Conservation (phyloP, 164 flowering plant genomes). For the Vitis cinerea region DNA sequence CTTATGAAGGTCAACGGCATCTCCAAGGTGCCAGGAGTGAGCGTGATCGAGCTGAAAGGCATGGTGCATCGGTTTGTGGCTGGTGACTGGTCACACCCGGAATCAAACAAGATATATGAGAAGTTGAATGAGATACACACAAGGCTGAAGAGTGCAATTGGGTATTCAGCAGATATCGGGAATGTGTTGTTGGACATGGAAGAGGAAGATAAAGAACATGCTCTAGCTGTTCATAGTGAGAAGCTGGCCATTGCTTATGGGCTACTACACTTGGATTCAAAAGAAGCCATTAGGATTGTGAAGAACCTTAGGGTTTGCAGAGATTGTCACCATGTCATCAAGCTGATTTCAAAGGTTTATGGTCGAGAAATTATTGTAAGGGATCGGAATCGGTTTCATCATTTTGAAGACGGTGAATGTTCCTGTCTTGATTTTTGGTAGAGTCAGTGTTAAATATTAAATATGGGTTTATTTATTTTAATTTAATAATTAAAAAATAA, state of each 20-base stretch:
- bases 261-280: slow-evolving; percentile 13
- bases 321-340: slow-evolving; percentile 29
- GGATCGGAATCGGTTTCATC: slow-evolving; percentile 35
- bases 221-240: slow-evolving; percentile 29
- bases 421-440: slow-evolving; percentile 31
- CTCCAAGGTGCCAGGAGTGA: slow-evolving; percentile 26
- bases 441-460: not conserved
- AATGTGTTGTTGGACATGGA: slow-evolving; percentile 30
- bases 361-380: slow-evolving; percentile 28
- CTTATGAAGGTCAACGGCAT: slow-evolving; percentile 20
- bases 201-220: slow-evolving; percentile 30
- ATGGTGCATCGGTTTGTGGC: slow-evolving; percentile 32
- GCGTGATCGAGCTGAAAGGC: slow-evolving; percentile 25
- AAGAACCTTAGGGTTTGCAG: slow-evolving; percentile 30
- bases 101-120: slow-evolving; percentile 22
- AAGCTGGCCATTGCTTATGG: slow-evolving; percentile 34
- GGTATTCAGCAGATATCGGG: slow-evolving; percentile 20
- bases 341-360: slow-evolving; percentile 25
- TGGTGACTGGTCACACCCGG: slow-evolving; percentile 29
- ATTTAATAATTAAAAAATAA: no score
- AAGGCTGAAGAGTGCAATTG: slow-evolving; percentile 24
- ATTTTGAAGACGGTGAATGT: slow-evolving; percentile 26
- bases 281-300: slow-evolving; percentile 27
- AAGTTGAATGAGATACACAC: slow-evolving; percentile 7
- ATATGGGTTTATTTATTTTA: no score